Conservation (phyloP, 805 yeast genomes). For the Clavispora asparagi region DNA sequence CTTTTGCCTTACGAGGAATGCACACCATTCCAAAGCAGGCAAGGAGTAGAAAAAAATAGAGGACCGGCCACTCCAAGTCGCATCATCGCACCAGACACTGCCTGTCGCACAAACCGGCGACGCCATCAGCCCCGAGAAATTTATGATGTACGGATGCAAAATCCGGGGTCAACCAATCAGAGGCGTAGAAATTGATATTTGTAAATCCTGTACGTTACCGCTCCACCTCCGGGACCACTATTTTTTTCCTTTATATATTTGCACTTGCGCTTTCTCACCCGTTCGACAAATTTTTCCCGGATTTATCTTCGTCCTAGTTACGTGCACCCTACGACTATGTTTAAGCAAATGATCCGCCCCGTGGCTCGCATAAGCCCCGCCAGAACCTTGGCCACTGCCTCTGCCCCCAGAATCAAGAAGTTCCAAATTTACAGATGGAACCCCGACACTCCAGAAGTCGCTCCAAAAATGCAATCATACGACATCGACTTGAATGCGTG, state of each 20-base stretch:
- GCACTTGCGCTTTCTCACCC: neutral
- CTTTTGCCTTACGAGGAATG: too few relatives aligned
- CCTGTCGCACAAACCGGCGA: too few relatives aligned
- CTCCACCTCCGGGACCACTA: slow-evolving; percentile 5
- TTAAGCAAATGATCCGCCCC: slow-evolving; percentile 12
- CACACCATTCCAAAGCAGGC: neutral
- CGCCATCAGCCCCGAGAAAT: neutral
- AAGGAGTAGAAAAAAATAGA: too few relatives aligned
- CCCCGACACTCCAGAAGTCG: slow-evolving; percentile 91
- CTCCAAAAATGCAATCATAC: slow-evolving; percentile 82
- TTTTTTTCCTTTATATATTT: neutral
- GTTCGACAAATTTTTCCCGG: neutral
- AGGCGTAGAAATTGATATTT: slow-evolving; percentile 6
- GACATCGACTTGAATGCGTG: slow-evolving; percentile 82
- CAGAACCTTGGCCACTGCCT: slow-evolving; percentile 33
- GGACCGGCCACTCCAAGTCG: too few relatives aligned
- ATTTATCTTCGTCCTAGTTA: neutral
- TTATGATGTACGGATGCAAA: slow-evolving; percentile 1
- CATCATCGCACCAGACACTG: too few relatives aligned
- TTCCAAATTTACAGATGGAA: slow-evolving; percentile 97
- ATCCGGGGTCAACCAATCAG: slow-evolving; percentile 19
- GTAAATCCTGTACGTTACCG: slow-evolving; percentile 12
- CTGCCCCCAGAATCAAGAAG: slow-evolving; percentile 60
- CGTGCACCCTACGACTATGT: slow-evolving; percentile 4
- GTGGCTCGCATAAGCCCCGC: slow-evolving; percentile 9